These are phyloP conservation scores for Colletotrichum navitas DNA, from an alignment of 2,329 filamentous ascomycete species.

Conservation along the genomic window DNA sequence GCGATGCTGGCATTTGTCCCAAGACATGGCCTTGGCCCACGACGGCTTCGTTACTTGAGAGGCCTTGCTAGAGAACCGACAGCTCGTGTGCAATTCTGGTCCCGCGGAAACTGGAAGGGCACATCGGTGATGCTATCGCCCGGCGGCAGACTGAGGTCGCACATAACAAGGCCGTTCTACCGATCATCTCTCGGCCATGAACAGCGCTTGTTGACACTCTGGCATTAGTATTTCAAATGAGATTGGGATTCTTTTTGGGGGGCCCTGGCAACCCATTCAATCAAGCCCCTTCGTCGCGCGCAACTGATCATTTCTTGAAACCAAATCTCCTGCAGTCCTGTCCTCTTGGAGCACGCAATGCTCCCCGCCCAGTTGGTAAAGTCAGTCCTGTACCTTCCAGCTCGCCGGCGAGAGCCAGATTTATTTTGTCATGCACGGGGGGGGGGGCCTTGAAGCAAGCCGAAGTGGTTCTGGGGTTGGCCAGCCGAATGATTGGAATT, in stretches of 20 bases:
- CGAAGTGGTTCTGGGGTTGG: not conserved
- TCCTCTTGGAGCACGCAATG: slow-evolving; percentile 22
- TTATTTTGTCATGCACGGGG: not conserved
- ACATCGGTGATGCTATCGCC: slow-evolving; percentile 23
- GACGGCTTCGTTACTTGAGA: not conserved
- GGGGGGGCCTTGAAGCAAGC: slow-evolving; percentile 10
- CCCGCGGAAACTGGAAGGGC: slow-evolving; percentile 19
- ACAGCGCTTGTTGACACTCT: slow-evolving; percentile 13
- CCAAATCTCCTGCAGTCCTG: slow-evolving; percentile 9
- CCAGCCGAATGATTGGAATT: not conserved
- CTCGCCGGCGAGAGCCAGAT: not conserved
- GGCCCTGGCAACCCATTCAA: not conserved
- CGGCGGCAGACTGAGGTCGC: not conserved
- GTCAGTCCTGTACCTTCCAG: not conserved
- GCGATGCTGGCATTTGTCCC: slow-evolving; percentile 1
- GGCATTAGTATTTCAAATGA: slow-evolving; percentile 15
- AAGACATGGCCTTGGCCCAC: not conserved
- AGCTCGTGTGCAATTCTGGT: slow-evolving; percentile 7
- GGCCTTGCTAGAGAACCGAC: not conserved
- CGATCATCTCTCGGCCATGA: not conserved
- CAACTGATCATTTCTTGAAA: slow-evolving; percentile 23
- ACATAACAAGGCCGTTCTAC: not conserved
- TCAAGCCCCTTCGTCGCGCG: slow-evolving; percentile 11
- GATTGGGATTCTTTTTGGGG: not conserved
- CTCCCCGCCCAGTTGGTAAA: slow-evolving; percentile 11